A percentile compares a stretch with the other conserved stretches of the same genome.
Evolutionary conservation across 2,329 filamentous ascomycete species (phyloP).

Genomic region (Pseudopithomyces chartarum): DNA sequence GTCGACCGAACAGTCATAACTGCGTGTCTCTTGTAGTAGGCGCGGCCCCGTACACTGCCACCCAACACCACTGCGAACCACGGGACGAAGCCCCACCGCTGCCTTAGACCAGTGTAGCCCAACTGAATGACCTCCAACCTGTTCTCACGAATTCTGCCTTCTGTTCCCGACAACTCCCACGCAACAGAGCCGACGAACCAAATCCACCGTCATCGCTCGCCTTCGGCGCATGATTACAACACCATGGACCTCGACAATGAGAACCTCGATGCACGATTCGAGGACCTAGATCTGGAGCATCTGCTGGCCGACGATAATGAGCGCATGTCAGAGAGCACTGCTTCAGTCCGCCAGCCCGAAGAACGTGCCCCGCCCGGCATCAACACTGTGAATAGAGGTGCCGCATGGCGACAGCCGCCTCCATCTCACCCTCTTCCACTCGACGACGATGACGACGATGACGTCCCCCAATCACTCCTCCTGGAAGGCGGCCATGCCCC

Average conservation of each 20-base stretch:
- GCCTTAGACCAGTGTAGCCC: conserved; percentile 23
- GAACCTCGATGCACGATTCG: conserved; percentile 56
- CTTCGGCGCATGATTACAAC: conserved; percentile 47
- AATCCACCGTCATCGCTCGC: conserved; percentile 26
- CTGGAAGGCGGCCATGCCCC: conserved; percentile 57
- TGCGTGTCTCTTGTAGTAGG: conserved; percentile 22
- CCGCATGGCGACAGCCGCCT: conserved; percentile 44
- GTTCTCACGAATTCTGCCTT: conserved; percentile 58
- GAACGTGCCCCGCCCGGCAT: conserved; percentile 32
- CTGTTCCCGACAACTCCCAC: conserved; percentile 53
- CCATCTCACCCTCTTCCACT: conserved; percentile 22
- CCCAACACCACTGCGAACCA: conserved; percentile 15
- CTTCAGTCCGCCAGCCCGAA: conserved; percentile 42
- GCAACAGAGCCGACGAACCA: conserved; percentile 45
- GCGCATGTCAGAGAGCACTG: conserved; percentile 49
- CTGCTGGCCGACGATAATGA: conserved; percentile 59
- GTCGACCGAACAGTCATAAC: conserved; percentile 19
- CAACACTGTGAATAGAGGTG: conserved; percentile 35
- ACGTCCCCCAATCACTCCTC: conserved; percentile 67
- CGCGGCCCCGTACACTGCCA: conserved; percentile 9
- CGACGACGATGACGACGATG: conserved; percentile 66
- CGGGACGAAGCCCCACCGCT: conserved; percentile 31
- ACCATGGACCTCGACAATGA: conserved; percentile 57
- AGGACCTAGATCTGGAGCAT: conserved; percentile 62
- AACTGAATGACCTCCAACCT: conserved; percentile 60